Percentiles rank a stretch among this genome's conserved stretches.
phyloP scores from a whole-genome alignment of 2,329 filamentous ascomycete genomes.

The Arthrobotrys megalospora region DNA sequence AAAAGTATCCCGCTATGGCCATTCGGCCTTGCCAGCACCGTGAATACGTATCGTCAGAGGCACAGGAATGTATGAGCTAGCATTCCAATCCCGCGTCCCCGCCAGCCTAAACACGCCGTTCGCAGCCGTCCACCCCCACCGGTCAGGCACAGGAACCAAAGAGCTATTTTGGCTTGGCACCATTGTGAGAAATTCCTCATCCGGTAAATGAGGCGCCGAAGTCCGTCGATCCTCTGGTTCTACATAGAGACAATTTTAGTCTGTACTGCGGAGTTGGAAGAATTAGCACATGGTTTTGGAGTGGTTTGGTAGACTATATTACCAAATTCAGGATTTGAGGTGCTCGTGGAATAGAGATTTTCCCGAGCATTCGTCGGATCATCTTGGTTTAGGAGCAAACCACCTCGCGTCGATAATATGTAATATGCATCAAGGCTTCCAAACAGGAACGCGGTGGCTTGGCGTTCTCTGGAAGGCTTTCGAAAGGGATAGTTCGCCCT shows the following conservation, averaged over 20 bases:
- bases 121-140: slow-evolving; percentile 31
- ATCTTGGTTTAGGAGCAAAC: slow-evolving; percentile 41
- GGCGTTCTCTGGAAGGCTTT: slow-evolving; percentile 5
- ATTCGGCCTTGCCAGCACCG: slow-evolving; percentile 5
- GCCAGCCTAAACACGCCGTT: slow-evolving; percentile 34
- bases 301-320: neutral
- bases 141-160: slow-evolving; percentile 42
- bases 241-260: slow-evolving; percentile 33
- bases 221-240: slow-evolving; percentile 25
- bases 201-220: slow-evolving; percentile 15
- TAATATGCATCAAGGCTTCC: neutral
- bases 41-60: slow-evolving; percentile 42
- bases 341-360: slow-evolving; percentile 15
- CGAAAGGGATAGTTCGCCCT: slow-evolving; percentile 6
- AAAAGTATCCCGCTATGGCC: slow-evolving; percentile 22
- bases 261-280: neutral
- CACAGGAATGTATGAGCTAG: slow-evolving; percentile 57
- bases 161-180: slow-evolving; percentile 35
- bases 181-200: slow-evolving; percentile 7
- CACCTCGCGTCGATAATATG: neutral
- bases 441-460: slow-evolving; percentile 10
- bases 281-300: slow-evolving; percentile 33
- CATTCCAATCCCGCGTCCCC: slow-evolving; percentile 50
- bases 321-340: neutral
- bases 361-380: slow-evolving; percentile 33